A percentile compares a stretch with the other conserved stretches of the same genome.
These are phyloP conservation scores for Takashimella tepidaria DNA, from an alignment of 1,284 basidiomycete genomes.

Conservation along the genomic window DNA sequence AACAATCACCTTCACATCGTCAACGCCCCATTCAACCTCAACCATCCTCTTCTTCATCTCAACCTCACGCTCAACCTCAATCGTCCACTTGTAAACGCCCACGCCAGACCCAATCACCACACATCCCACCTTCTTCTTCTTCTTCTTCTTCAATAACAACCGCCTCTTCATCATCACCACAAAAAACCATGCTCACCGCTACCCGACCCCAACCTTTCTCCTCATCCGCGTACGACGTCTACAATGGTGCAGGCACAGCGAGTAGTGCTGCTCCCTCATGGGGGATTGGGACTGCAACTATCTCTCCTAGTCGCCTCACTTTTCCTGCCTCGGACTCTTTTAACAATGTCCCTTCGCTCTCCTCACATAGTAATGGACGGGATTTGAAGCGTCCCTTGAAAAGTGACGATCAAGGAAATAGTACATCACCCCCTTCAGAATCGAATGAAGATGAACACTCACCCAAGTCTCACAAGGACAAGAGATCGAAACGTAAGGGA, in stretches of 20 bases:
- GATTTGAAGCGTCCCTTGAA: neutral
- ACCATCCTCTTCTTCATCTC: neutral
- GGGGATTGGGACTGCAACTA: neutral
- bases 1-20: neutral
- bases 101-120: neutral
- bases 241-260: neutral
- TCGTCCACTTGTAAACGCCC: neutral
- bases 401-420: neutral
- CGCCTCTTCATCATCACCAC: neutral
- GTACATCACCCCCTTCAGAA: neutral
- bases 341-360: neutral
- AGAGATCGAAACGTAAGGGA: slow-evolving; percentile 53
- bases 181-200: neutral
- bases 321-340: neutral
- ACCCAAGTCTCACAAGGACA: slow-evolving; percentile 39
- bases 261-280: neutral
- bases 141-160: neutral
- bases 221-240: neutral
- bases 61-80: neutral
- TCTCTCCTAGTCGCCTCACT: neutral
- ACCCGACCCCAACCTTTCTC: neutral
- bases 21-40: neutral
- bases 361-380: neutral
- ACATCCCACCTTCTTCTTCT: neutral
- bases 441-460: neutral